Percentiles rank a stretch among this genome's conserved stretches.
phyloP scores from a whole-genome alignment of 2,329 filamentous ascomycete species.

The Bretziella fagacearum region DNA sequence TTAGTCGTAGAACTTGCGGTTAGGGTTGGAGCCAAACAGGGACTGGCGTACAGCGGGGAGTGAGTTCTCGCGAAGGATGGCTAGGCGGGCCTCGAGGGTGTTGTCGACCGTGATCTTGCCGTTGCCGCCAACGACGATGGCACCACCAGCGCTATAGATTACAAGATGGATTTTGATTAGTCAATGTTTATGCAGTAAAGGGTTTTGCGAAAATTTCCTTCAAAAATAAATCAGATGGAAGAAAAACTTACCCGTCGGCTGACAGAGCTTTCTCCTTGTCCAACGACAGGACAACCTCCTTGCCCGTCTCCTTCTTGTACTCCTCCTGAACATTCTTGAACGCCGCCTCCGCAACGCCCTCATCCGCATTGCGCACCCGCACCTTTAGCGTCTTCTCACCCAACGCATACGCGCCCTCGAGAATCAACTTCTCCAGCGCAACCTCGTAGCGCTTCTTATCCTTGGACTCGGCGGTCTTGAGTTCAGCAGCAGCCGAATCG shows the following conservation, averaged over 20 bases:
- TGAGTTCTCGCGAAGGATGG: conserved; percentile 66
- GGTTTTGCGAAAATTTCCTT: not conserved
- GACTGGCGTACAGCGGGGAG: conserved; percentile 71
- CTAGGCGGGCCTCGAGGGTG: conserved; percentile 83
- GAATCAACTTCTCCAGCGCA: conserved; percentile 61
- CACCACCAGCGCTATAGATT: conserved; percentile 60
- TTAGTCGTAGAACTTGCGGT: conserved; percentile 91
- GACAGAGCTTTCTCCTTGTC: conserved; percentile 67
- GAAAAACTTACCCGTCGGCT: conserved; percentile 57
- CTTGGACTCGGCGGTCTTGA: conserved; percentile 41
- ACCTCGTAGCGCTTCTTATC: conserved; percentile 59
- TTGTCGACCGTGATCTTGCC: conserved; percentile 99
- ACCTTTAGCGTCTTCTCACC: conserved; percentile 62
- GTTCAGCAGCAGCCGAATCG: conserved; percentile 56
- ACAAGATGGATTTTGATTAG: conserved; percentile 18
- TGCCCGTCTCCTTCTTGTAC: conserved; percentile 64
- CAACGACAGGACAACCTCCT: conserved; percentile 51
- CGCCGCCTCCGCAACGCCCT: conserved; percentile 58
- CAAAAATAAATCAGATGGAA: not conserved
- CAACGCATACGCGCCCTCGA: conserved; percentile 82
- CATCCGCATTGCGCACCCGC: conserved; percentile 65
- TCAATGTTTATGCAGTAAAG: not conserved
- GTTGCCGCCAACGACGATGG: conserved; percentile 59
- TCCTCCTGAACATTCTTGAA: conserved; percentile 59
- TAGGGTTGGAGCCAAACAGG: conserved; percentile 85